Conservation (phyloP, 352 stramenopile species). For the Pythium myriotylum region DNA sequence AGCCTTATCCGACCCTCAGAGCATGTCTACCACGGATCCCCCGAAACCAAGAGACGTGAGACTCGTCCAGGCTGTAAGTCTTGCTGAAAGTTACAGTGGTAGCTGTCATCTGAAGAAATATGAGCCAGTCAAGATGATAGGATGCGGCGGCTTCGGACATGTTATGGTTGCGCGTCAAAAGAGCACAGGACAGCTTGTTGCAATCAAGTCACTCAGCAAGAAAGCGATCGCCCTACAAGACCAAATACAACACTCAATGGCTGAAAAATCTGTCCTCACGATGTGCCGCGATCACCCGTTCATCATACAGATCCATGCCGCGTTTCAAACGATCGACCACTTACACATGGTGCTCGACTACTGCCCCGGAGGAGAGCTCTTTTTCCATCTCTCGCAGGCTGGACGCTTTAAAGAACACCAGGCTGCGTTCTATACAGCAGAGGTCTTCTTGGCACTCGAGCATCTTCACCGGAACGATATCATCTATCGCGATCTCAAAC, state of each 20-base stretch:
- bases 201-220: slow-evolving; percentile 87
- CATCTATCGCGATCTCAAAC: slow-evolving; percentile 91
- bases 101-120: slow-evolving; percentile 78
- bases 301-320: slow-evolving; percentile 88
- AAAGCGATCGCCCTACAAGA: slow-evolving; percentile 75
- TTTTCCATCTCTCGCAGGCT: slow-evolving; percentile 82
- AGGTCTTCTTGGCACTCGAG: slow-evolving; percentile 85
- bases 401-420: slow-evolving; percentile 79
- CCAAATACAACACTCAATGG: slow-evolving; percentile 84
- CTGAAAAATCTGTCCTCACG: slow-evolving; percentile 86
- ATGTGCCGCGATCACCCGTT: slow-evolving; percentile 91
- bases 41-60: slow-evolving; percentile 38
- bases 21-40: neutral
- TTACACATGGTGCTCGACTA: slow-evolving; percentile 78
- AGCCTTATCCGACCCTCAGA: too few relatives aligned
- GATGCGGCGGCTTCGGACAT: slow-evolving; percentile 85
- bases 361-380: slow-evolving; percentile 77
- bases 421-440: slow-evolving; percentile 86
- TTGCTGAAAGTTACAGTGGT: slow-evolving; percentile 82
- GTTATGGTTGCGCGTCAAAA: slow-evolving; percentile 78
- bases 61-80: slow-evolving; percentile 68
- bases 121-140: slow-evolving; percentile 80
- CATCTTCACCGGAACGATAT: slow-evolving; percentile 73
- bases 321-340: slow-evolving; percentile 87
- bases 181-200: slow-evolving; percentile 55